Evolutionary conservation across 1,139 yeast species (phyloP).

Genomic region (Martiniozyma asiatica): DNA sequence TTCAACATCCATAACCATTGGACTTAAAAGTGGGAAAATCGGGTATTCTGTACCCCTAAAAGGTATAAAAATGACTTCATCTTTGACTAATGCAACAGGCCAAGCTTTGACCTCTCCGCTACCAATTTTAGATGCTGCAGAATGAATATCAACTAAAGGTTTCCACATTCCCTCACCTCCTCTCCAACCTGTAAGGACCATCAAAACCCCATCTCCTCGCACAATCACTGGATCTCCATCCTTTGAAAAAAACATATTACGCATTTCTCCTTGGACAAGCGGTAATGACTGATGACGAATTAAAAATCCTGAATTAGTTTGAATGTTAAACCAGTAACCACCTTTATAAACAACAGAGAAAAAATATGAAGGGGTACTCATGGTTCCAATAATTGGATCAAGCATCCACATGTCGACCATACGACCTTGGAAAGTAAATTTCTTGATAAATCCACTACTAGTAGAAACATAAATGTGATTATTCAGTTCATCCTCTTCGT

Average conservation of each 20-base stretch:
- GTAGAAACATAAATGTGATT: conserved; percentile 34
- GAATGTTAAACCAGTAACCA: conserved; percentile 25
- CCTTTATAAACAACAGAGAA: conserved; percentile 31
- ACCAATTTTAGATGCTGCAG: conserved; percentile 36
- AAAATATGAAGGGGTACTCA: conserved; percentile 35
- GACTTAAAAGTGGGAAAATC: conserved; percentile 71
- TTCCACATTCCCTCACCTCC: conserved; percentile 64
- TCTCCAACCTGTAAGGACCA: conserved; percentile 71
- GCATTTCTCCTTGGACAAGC: conserved; percentile 30
- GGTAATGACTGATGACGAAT: conserved; percentile 24
- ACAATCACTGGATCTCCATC: conserved; percentile 84
- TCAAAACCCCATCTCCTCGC: conserved; percentile 62
- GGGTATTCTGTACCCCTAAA: conserved; percentile 51
- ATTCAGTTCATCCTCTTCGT: too few relatives aligned
- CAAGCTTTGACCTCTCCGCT: conserved; percentile 51
- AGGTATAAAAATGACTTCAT: conserved; percentile 60
- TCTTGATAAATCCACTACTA: conserved; percentile 42
- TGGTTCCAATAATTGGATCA: conserved; percentile 44
- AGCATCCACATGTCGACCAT: conserved; percentile 39
- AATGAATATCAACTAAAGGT: conserved; percentile 63
- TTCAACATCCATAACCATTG: conserved; percentile 61
- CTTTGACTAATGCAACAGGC: conserved; percentile 75
- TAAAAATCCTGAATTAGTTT: conserved; percentile 26
- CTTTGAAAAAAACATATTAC: conserved; percentile 69
- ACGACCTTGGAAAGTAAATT: conserved; percentile 44